These are phyloP conservation scores for Coprinellus micaceus DNA, from an alignment of 768 basidiomycete genomes.

Conservation along the genomic window DNA sequence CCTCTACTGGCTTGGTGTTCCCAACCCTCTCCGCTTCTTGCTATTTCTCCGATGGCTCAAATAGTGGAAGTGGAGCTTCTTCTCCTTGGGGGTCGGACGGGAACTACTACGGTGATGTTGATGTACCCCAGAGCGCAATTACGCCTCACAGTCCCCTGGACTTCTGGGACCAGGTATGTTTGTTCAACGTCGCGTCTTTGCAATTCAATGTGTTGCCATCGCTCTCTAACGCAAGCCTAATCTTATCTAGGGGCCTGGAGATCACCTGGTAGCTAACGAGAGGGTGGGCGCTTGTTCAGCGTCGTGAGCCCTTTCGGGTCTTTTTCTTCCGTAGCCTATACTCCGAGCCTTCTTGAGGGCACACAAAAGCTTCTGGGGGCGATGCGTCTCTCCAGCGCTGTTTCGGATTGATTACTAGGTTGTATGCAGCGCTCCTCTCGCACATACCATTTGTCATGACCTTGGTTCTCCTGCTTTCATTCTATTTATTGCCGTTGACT, in stretches of 20 bases:
- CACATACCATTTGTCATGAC: too few relatives aligned
- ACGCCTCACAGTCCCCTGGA: neutral
- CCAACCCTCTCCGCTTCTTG: slow-evolving; percentile 1
- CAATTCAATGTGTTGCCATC: neutral
- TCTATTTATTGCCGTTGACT: too few relatives aligned
- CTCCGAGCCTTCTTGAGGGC: neutral
- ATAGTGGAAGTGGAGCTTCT: neutral
- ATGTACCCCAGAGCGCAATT: slow-evolving; percentile 3
- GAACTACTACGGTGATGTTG: neutral
- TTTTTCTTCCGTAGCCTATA: neutral
- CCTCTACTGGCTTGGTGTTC: neutral
- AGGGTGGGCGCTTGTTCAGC: neutral
- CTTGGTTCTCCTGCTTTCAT: too few relatives aligned
- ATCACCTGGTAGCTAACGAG: neutral
- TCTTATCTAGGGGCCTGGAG: neutral
- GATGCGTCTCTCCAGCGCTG: too few relatives aligned
- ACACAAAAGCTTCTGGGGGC: neutral
- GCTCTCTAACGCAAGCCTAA: neutral
- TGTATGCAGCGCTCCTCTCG: too few relatives aligned
- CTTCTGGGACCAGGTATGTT: slow-evolving; percentile 1
- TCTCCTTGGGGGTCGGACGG: neutral
- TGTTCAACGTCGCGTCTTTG: neutral
- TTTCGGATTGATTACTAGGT: too few relatives aligned
- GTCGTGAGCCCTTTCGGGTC: too few relatives aligned
- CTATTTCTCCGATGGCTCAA: neutral